Evolutionary conservation across 2,329 filamentous ascomycete genomes (phyloP).

Genomic region (Diaporthe citrichinensis): DNA sequence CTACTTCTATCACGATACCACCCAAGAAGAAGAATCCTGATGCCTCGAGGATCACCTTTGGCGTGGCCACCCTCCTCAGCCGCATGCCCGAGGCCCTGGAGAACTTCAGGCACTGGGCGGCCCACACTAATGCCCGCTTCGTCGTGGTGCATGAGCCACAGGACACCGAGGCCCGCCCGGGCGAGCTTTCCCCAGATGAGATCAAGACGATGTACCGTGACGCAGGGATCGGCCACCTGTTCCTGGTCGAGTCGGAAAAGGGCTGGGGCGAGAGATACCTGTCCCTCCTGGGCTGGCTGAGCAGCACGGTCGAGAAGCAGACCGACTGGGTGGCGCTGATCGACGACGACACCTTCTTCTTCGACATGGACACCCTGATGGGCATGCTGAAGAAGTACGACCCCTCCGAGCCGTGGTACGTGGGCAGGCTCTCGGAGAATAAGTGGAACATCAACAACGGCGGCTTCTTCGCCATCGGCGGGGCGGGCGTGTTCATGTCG

Average conservation of each 20-base stretch:
- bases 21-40: constrained; percentile 31
- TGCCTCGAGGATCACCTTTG: constrained; percentile 41
- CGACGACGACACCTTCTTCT: constrained; percentile 62
- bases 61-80: constrained; percentile 41
- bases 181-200: constrained; percentile 37
- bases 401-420: constrained; percentile 54
- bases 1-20: constrained; percentile 34
- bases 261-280: constrained; percentile 41
- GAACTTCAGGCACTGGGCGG: constrained; percentile 42
- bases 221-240: constrained; percentile 33
- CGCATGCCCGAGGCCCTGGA: constrained; percentile 40
- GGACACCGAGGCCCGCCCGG: constrained; percentile 37
- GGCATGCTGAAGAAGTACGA: constrained; percentile 55
- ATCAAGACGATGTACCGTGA: constrained; percentile 31
- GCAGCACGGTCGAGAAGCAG: constrained; percentile 33
- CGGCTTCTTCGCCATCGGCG: constrained; percentile 60
- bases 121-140: constrained; percentile 41
- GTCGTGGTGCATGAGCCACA: constrained; percentile 40
- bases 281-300: constrained; percentile 33
- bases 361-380: constrained; percentile 55
- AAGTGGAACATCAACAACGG: constrained; percentile 56
- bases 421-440: constrained; percentile 59
- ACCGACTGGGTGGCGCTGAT: constrained; percentile 58
- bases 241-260: constrained; percentile 30
- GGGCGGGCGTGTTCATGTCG: constrained; percentile 60